Evolutionary conservation across 495 filamentous ascomycete species (phyloP).

Genomic region (Chaetomium fimeti): DNA sequence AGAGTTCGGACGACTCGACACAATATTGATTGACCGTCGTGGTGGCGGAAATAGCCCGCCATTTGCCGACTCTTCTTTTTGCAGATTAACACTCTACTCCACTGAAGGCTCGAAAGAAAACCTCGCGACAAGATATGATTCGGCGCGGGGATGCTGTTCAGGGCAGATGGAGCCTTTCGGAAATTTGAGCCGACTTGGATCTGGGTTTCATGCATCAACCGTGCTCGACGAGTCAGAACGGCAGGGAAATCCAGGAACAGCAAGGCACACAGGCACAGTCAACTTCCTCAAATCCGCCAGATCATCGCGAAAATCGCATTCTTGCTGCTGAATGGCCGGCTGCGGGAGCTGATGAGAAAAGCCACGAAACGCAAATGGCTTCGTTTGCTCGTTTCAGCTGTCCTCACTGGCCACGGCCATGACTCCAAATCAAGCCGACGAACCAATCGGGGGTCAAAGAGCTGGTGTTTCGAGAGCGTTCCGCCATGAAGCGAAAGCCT

Average conservation of each 20-base stretch:
- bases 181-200: slow-evolving; percentile 20
- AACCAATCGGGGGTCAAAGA: slow-evolving; percentile 9
- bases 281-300: not conserved
- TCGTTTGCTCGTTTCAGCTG: not conserved
- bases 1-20: not conserved
- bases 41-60: slow-evolving; percentile 9
- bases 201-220: slow-evolving; percentile 13
- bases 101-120: slow-evolving; percentile 5
- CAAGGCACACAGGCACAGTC: not conserved
- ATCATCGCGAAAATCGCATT: not conserved
- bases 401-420: slow-evolving; percentile 6
- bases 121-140: not conserved
- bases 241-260: slow-evolving; percentile 2
- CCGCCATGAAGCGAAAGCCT: not conserved
- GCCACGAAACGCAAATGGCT: not conserved
- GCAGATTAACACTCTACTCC: slow-evolving; percentile 2
- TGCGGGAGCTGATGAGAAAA: not conserved
- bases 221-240: not conserved
- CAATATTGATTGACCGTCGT: not conserved
- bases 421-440: not conserved
- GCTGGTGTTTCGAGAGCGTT: not conserved
- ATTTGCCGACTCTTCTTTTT: not conserved
- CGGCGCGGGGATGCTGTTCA: slow-evolving; percentile 9
- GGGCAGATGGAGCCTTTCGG: slow-evolving; percentile 17
- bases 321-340: not conserved